phyloP scores from a whole-genome alignment of 2,329 filamentous ascomycete genomes.

The Ophiocordyceps australis region DNA sequence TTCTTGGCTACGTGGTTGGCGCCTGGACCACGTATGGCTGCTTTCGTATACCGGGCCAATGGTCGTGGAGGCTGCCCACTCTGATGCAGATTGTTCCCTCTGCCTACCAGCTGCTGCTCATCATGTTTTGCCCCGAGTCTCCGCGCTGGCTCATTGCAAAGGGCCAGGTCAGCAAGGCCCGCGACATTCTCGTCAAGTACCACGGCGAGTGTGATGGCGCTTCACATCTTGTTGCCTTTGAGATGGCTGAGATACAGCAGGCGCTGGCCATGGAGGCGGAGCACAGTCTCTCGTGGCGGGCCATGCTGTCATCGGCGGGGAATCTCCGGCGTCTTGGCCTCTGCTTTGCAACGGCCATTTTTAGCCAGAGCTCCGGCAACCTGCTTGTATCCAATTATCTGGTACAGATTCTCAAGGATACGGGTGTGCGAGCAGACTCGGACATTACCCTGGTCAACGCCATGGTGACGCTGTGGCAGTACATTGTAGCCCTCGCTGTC shows the following conservation, averaged over 20 bases:
- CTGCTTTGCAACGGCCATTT: constrained; percentile 19
- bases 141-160: constrained; percentile 39
- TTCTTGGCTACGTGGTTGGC: constrained; percentile 17
- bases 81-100: constrained; percentile 30
- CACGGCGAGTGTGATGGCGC: constrained; percentile 27
- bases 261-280: constrained; percentile 14
- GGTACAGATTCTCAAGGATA: constrained; percentile 18
- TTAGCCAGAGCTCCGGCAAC: constrained; percentile 21
- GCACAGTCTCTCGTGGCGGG: constrained; percentile 21
- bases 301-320: constrained; percentile 17
- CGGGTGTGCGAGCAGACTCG: constrained; percentile 15
- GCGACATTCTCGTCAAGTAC: constrained; percentile 28
- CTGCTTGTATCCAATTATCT: constrained; percentile 22
- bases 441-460: constrained; percentile 22
- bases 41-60: constrained; percentile 11
- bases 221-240: constrained; percentile 24
- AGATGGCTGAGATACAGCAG: constrained; percentile 29
- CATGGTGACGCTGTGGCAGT: constrained; percentile 22
- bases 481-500: constrained; percentile 18
- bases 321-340: constrained; percentile 21
- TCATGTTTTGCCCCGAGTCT: constrained; percentile 37
- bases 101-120: constrained; percentile 20
- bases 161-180: constrained; percentile 29
- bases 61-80: constrained; percentile 34
- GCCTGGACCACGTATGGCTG: constrained; percentile 18